Conservation (phyloP, 495 filamentous ascomycete species). For the Cercophora sp. region DNA sequence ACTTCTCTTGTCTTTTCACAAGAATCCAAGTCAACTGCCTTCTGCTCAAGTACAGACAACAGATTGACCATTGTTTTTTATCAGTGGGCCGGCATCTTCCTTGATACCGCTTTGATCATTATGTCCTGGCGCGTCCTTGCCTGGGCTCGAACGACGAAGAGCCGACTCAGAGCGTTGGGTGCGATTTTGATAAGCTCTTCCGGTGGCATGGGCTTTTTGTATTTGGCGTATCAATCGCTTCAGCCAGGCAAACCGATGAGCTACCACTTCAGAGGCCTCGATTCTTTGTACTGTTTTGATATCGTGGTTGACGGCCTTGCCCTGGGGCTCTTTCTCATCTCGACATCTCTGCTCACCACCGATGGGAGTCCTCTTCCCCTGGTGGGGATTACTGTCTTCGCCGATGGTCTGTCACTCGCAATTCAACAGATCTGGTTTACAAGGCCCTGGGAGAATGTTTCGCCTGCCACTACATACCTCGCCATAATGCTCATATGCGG, state of each 20-base stretch:
- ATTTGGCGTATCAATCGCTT: slow-evolving; percentile 9
- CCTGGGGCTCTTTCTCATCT: slow-evolving; percentile 36
- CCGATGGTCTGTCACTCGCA: slow-evolving; percentile 28
- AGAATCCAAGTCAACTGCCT: slow-evolving; percentile 34
- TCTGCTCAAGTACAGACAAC: slow-evolving; percentile 38
- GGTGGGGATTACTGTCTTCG: slow-evolving; percentile 34
- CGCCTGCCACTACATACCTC: slow-evolving; percentile 22
- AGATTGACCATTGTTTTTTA: slow-evolving; percentile 23
- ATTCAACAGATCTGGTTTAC: slow-evolving; percentile 23
- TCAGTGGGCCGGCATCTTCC: slow-evolving; percentile 38
- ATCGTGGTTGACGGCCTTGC: slow-evolving; percentile 36
- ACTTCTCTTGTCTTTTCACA: slow-evolving; percentile 21
- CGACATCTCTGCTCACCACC: slow-evolving; percentile 34
- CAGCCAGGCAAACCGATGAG: slow-evolving; percentile 7
- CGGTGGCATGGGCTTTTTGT: slow-evolving; percentile 20
- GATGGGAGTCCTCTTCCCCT: slow-evolving; percentile 37
- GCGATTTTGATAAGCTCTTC: slow-evolving; percentile 29
- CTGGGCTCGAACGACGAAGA: slow-evolving; percentile 42
- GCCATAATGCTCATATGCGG: slow-evolving; percentile 29
- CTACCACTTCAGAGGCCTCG: slow-evolving; percentile 25
- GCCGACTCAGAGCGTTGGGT: slow-evolving; percentile 36
- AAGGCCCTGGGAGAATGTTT: slow-evolving; percentile 39
- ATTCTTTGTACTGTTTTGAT: slow-evolving; percentile 38
- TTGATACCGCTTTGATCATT: slow-evolving; percentile 38
- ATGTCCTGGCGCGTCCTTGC: slow-evolving; percentile 44